Base-by-base conservation (phyloP, 192 early-diverging fungal genomes). In the Rhizophagus prolifer region DNA sequence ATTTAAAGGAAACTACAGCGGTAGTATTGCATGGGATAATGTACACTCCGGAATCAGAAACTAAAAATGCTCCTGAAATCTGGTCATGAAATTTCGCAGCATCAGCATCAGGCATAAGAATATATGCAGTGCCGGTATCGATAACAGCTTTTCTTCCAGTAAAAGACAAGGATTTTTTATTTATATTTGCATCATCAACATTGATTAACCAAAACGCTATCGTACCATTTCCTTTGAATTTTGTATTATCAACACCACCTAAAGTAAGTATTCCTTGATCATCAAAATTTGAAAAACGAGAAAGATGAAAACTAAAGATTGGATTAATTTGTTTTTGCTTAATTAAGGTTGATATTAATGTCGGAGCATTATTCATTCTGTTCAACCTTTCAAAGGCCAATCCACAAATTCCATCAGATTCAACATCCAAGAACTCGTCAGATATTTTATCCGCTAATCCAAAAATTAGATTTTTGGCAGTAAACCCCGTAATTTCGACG, bases 271-370 rank as follows among this genome's bases (percentile, higher is more conserved):
- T 72, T 36, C 83, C 81, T 44, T 64, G 9, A 30, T 30, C 36
- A n/a, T 19, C 30, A 25, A 25, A 12, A 61, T 61, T 9, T 13
- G 9, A 12, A 31, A 16, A 9, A n/a, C 16, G 66, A 41, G 85
- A 82, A 23, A 91, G 81, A 65, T 84, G 89, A 31, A 91, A 89
- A 9, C 89, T 86, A 80, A 91, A 91, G n/a, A 90, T 76, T 13
- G 89, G 89, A 10, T 80, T 80, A 2, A 90, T 72, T 36, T 80
- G 58, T 47, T 79, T 79, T 74, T 91, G 83, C n/a, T 81, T 78
- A 34, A 86, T 72, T 50, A 89, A 76, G 58, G 85, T 86, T 60
- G 86, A 84, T n/a, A 88, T 74, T 50, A 86, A 86, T 14, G 83
- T 84, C 14, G 78, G 54, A 26, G 74, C n/a, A n/a, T n/a, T 50